A percentile compares a stretch with the other conserved stretches of the same genome.
Evolutionary conservation across 1,284 basidiomycete species (phyloP).

Genomic region (Cryptococcus neoformans): DNA sequence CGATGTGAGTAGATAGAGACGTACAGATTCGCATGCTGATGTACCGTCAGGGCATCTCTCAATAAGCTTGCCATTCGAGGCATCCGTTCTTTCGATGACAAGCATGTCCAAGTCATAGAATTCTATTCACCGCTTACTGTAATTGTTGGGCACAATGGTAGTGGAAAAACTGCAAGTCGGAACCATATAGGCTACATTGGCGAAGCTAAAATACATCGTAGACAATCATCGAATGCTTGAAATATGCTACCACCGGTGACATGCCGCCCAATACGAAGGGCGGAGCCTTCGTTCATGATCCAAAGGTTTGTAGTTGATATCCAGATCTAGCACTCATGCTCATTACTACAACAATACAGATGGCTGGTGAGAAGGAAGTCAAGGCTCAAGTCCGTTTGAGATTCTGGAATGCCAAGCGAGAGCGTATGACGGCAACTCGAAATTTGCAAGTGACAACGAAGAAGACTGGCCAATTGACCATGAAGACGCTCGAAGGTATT

Average conservation of each 20-base stretch:
- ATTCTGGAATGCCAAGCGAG: conserved; percentile 83
- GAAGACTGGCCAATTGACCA: conserved; percentile 79
- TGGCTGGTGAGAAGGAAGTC: conserved; percentile 97
- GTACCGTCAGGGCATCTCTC: conserved; percentile 65
- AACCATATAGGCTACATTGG: neutral
- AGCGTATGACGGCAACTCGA: conserved; percentile 86
- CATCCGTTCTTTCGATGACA: conserved; percentile 81
- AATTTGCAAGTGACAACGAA: conserved; percentile 92
- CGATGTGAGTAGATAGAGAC: neutral
- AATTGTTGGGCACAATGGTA: conserved; percentile 98
- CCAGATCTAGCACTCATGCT: no score
- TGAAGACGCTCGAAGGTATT: conserved; percentile 97
- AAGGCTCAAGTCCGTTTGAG: conserved; percentile 96
- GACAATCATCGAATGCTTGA: conserved; percentile 98
- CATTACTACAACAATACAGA: conserved; percentile 48
- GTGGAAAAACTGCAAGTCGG: conserved; percentile 76
- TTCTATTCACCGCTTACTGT: conserved; percentile 98
- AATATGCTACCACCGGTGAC: conserved; percentile 98
- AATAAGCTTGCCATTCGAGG: conserved; percentile 84
- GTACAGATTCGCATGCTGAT: no score
- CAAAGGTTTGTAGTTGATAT: conserved; percentile 56
- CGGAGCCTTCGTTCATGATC: conserved; percentile 97
- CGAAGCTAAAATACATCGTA: conserved; percentile 21
- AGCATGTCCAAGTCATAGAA: conserved; percentile 89
- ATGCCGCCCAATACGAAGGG: conserved; percentile 97